Evolutionary conservation across 1,284 basidiomycete species (phyloP), one percentile per base, ranked within the genome.

Genomic region (Ceratobasidium sp.): DNA sequence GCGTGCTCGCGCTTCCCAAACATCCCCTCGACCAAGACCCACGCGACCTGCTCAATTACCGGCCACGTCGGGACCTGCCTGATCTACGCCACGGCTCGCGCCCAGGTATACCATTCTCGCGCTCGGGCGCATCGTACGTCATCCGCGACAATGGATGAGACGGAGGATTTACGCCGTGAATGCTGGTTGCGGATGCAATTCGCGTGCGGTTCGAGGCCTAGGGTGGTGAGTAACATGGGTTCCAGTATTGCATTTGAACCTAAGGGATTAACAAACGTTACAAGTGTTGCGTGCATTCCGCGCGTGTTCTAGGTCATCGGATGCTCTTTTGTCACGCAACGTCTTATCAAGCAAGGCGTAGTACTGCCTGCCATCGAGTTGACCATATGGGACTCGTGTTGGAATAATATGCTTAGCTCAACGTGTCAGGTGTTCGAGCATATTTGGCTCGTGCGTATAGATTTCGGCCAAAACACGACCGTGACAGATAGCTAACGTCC

Each of bases 371-470:
- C 99, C 77, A 85, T 99, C 70, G 91, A 94, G 76, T 85, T 99
- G 76, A 92, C 95, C 37, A 83, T 93, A 44, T 88, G 89, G 68
- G 97, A 99, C 84, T 92, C 92, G 40, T 87, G 88, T 62, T 88
- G 94, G 77, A 97, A 99, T 84, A 99, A 97, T 83, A 88, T 99
- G 79, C 87, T 99, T 61, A 94, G 92, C 81, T 97, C 96, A 79
- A 95, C 97, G 22, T 98, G 95, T 86, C 92, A 98, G 82, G 97
- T 99, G 82, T 94, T 95, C 79, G 97, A 99, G 81, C 88, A 90
- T 79, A 94, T 99, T 83, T 90, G 94, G 77, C 90, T 89, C 86
- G 96, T 96, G 78, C 79, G 89, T 83, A 44, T 15, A 40, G 77
- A 22, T 17, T 43, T 49, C 13, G 67, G 11, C 29, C 40, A 44